These are phyloP conservation scores for Grigorovia transvaalensis DNA, from an alignment of 805 yeast species.

Conservation along the genomic window DNA sequence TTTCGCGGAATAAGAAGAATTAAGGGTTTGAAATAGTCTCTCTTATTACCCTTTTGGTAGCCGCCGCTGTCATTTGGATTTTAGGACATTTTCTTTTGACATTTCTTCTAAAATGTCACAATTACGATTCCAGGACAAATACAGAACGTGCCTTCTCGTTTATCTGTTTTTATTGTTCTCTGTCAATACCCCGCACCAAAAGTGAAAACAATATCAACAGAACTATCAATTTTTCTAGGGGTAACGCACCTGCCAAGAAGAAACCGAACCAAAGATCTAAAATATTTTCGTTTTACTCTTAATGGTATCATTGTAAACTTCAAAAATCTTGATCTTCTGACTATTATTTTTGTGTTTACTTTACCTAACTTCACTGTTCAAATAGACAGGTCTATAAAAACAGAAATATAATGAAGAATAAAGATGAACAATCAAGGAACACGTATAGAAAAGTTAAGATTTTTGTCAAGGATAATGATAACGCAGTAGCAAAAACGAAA, in stretches of 20 bases:
- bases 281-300: not conserved
- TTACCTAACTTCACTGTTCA: not conserved
- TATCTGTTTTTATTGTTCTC: not conserved
- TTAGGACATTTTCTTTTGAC: not conserved
- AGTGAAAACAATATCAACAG: too few species aligned
- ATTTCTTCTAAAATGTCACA: too few species aligned
- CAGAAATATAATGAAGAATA: slow-evolving; percentile 1
- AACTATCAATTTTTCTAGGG: not conserved
- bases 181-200: too few species aligned
- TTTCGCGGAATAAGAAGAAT: not conserved
- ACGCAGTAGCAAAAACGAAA: not conserved
- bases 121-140: too few species aligned
- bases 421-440: slow-evolving; percentile 10
- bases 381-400: not conserved
- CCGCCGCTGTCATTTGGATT: not conserved
- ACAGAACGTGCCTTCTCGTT: not conserved
- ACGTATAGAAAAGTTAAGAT: slow-evolving; percentile 9
- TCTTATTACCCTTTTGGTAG: not conserved
- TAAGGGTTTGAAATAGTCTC: not conserved
- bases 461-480: too few species aligned
- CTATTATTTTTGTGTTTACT: not conserved
- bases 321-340: not conserved
- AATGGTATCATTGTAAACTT: not conserved
- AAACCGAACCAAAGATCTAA: not conserved
- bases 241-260: not conserved